phyloP scores from a whole-genome alignment of 805 yeast genomes.

The Yamadazyma philogaea region DNA sequence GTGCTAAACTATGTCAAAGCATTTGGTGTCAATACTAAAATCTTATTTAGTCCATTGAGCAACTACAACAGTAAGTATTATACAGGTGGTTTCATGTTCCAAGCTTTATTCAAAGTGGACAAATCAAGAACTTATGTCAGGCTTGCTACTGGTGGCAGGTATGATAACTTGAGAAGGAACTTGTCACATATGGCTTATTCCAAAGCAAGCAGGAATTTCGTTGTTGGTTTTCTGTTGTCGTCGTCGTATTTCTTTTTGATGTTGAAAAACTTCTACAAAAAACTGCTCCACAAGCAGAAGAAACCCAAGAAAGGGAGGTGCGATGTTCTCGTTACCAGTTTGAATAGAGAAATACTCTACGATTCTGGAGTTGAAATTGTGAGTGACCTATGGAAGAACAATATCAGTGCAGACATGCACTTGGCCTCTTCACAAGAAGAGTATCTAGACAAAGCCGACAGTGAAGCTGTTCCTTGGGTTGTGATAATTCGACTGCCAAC shows the following conservation, averaged over 20 bases:
- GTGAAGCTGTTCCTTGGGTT: slow-evolving; percentile 73
- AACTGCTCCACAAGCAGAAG: slow-evolving; percentile 19
- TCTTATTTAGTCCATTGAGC: slow-evolving; percentile 75
- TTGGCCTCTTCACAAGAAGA: slow-evolving; percentile 51
- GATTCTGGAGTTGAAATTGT: slow-evolving; percentile 64
- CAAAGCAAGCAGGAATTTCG: slow-evolving; percentile 36
- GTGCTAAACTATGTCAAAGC: slow-evolving; percentile 53
- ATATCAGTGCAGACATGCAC: slow-evolving; percentile 70
- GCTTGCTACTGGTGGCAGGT: slow-evolving; percentile 92
- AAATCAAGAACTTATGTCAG: slow-evolving; percentile 41
- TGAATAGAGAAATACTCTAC: slow-evolving; percentile 52
- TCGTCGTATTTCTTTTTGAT: slow-evolving; percentile 38
- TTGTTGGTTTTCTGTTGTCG: slow-evolving; percentile 85
- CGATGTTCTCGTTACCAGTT: slow-evolving; percentile 75
- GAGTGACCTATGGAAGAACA: slow-evolving; percentile 66
- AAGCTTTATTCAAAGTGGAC: slow-evolving; percentile 68
- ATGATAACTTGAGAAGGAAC: slow-evolving; percentile 67
- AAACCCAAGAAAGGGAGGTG: slow-evolving; percentile 49
- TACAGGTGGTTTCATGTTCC: slow-evolving; percentile 82
- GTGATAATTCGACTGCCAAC: slow-evolving; percentile 65
- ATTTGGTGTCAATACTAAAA: slow-evolving; percentile 55
- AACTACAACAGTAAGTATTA: slow-evolving; percentile 82
- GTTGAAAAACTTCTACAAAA: slow-evolving; percentile 27
- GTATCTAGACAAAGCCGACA: slow-evolving; percentile 55
- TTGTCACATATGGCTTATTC: slow-evolving; percentile 49